A percentile compares a stretch with the other conserved stretches of the same genome.
Evolutionary conservation across 225 moss, liverwort and hornwort species (phyloP).

Genomic region (Polytrichum formosum): DNA sequence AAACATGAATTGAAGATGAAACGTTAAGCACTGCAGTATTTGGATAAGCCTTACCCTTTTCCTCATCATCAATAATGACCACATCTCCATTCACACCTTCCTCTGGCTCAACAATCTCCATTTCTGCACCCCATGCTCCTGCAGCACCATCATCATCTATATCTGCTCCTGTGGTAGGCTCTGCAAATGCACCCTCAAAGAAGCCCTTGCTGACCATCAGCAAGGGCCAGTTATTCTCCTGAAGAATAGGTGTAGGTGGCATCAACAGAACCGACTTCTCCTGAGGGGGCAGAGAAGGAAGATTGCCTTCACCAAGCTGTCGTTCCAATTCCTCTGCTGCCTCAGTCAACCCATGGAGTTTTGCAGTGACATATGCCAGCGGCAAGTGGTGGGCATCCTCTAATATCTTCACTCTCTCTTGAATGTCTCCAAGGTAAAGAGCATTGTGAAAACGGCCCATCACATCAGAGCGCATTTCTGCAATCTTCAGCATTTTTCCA

Average conservation of each 20-base stretch:
- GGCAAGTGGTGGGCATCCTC: constrained; percentile 88
- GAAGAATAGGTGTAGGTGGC: constrained; percentile 80
- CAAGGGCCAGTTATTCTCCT: constrained; percentile 95
- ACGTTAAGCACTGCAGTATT: too few species aligned
- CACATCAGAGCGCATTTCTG: constrained; percentile 91
- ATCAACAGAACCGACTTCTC: constrained; percentile 59
- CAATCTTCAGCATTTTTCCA: constrained; percentile 92
- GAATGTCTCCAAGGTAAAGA: constrained; percentile 80
- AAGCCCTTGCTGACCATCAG: constrained; percentile 85
- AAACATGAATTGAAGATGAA: too few species aligned
- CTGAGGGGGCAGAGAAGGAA: constrained; percentile 61
- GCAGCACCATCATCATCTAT: constrained; percentile 71
- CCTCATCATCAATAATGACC: constrained; percentile 42
- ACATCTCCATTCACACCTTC: constrained; percentile 58
- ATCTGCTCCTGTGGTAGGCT: constrained; percentile 51
- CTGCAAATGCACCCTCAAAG: constrained; percentile 91
- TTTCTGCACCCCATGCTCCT: constrained; percentile 90
- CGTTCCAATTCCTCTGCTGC: constrained; percentile 60
- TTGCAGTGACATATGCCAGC: constrained; percentile 84
- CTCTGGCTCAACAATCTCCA: constrained; percentile 68
- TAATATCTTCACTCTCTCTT: constrained; percentile 83
- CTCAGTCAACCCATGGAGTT: constrained; percentile 70
- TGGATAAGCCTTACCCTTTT: constrained; percentile 29
- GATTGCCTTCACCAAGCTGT: constrained; percentile 54
- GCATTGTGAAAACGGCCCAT: constrained; percentile 98